These are phyloP conservation scores for Cercospora zeina DNA, from an alignment of 2,329 filamentous ascomycete species.

Conservation along the genomic window DNA sequence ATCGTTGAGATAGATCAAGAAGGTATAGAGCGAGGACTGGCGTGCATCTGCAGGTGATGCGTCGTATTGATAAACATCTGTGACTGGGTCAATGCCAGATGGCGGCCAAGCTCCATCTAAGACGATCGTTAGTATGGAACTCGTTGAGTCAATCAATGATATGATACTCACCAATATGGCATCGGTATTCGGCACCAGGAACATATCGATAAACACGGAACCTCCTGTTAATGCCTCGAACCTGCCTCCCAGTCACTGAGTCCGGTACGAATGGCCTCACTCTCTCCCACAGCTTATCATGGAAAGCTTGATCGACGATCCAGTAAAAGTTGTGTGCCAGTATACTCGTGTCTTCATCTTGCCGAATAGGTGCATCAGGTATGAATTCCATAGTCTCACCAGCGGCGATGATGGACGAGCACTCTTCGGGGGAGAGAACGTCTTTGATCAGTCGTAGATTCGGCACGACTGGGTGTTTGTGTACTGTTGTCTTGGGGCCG, in stretches of 20 bases:
- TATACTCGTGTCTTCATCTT: slow-evolving; percentile 63
- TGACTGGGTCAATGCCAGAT: slow-evolving; percentile 60
- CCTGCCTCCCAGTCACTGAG: slow-evolving; percentile 56
- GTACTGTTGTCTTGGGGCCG: slow-evolving; percentile 53
- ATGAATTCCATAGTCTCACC: slow-evolving; percentile 66
- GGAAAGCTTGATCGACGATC: slow-evolving; percentile 65
- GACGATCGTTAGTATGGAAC: background rate
- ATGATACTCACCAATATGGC: slow-evolving; percentile 55
- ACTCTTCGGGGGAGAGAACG: slow-evolving; percentile 63
- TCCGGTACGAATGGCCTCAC: slow-evolving; percentile 60
- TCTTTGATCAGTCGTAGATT: slow-evolving; percentile 61
- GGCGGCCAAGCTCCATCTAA: slow-evolving; percentile 69
- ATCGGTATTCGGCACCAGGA: slow-evolving; percentile 69
- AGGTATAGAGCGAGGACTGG: slow-evolving; percentile 69
- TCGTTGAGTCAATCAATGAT: background rate
- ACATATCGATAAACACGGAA: slow-evolving; percentile 74
- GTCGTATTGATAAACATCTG: slow-evolving; percentile 65
- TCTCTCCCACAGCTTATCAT: slow-evolving; percentile 63
- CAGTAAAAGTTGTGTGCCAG: slow-evolving; percentile 74
- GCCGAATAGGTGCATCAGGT: slow-evolving; percentile 66
- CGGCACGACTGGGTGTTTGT: slow-evolving; percentile 63
- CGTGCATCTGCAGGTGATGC: slow-evolving; percentile 59
- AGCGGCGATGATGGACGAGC: slow-evolving; percentile 65
- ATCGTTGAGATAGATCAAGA: slow-evolving; percentile 69
- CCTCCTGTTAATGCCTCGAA: slow-evolving; percentile 65